phyloP scores from a whole-genome alignment of 148 eudicot genomes.

The Camellia granthamiana region DNA sequence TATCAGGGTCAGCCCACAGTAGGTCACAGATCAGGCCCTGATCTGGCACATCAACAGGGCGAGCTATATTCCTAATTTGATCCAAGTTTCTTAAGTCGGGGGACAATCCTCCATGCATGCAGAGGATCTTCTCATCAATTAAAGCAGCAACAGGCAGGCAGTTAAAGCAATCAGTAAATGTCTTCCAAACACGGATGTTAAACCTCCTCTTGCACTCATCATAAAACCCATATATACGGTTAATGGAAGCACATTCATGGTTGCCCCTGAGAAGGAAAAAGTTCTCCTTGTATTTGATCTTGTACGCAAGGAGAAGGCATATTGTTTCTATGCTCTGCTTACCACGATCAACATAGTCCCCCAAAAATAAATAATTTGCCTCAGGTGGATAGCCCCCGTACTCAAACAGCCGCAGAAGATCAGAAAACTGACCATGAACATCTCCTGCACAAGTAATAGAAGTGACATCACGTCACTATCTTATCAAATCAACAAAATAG shows the following conservation, averaged over 20 bases:
- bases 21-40: constrained; percentile 72
- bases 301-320: constrained; percentile 79
- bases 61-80: constrained; percentile 67
- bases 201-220: constrained; percentile 88
- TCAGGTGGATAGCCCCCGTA: constrained; percentile 80
- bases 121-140: constrained; percentile 74
- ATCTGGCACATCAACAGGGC: constrained; percentile 82
- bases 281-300: constrained; percentile 79
- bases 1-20: constrained; percentile 80
- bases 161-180: constrained; percentile 73
- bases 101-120: constrained; percentile 86
- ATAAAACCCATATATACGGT: constrained; percentile 78
- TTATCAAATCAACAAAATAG: constrained; percentile 14
- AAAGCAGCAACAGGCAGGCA: constrained; percentile 82
- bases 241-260: constrained; percentile 81
- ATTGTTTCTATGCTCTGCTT: constrained; percentile 82
- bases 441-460: constrained; percentile 45
- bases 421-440: constrained; percentile 74
- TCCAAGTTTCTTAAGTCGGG: constrained; percentile 64
- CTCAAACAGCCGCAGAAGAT: constrained; percentile 81
- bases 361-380: constrained; percentile 71
- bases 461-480: constrained; percentile 10
- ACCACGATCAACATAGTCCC: constrained; percentile 87
- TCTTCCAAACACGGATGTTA: constrained; percentile 73
- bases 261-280: constrained; percentile 82